Evolutionary conservation across 108 stramenopile species (phyloP), one percentile per base, ranked within the genome.

Genomic region (Cyclotella baltica): DNA sequence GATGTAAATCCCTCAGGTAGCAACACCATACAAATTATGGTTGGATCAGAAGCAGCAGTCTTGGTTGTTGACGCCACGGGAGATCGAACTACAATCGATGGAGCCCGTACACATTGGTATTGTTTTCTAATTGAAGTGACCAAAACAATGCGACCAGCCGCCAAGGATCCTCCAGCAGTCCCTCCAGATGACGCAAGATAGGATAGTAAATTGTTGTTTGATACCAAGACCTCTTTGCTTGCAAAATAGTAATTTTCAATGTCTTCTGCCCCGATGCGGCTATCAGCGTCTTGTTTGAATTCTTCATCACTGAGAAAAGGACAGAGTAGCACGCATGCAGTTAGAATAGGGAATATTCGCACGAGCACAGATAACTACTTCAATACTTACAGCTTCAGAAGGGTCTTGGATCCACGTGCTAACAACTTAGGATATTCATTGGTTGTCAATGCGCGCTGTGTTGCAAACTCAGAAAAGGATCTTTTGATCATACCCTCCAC

Each of bases 401-500:
- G 72, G 55, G 89, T 91, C 75, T 93, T 86, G 33, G 76, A 78
- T 16, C 94, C 95, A 23, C 87, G 79, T 2, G 78, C 70, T n/a
- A 97, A 83, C 37, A 98, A 84, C 70, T 90, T 88, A 1, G 96
- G 94, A 69, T 97, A 88, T 62, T 98, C 92, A 25, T 95, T 91
- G 6, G 91, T 84, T n/a, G 95, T 96, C 31, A 99, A 73, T 16
- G 93, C 96, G 46, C 96, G 87, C 52, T 98, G 98, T 5, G 96
- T 94, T n/a, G 93, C 94, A 73, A 97, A 97, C 80, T 98, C 97
- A 34, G 92, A 93, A 72, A 90, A 92, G 50, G 73, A 80, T 43
- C 78, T 35, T 69, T 94, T 97, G 71, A 99, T 98, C 99, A 98
- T 98, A 50, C 92, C 92, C 72, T 97, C 99, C 8, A 99, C 97